Base-by-base conservation (phyloP, 139 green algal genomes). In the Picochlorum sp. region DNA sequence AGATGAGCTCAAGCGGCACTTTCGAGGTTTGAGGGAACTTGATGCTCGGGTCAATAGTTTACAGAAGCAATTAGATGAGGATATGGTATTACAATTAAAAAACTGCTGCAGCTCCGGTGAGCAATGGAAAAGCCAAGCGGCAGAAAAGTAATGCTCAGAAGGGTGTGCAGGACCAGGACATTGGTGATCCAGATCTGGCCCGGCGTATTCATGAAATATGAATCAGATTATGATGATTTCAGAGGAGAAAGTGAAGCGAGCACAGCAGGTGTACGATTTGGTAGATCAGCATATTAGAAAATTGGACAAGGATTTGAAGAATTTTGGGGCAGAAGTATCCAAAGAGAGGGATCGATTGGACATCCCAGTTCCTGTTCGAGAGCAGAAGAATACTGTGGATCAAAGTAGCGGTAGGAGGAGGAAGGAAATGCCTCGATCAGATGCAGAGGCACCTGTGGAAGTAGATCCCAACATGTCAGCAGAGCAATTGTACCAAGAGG, bases 191-290 rank as follows among this genome's bases (percentile, higher is more conserved):
- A 4, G 67, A 68, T 30, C 10, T 66, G 14, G 16, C 44, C 3
- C 58, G 50, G 44, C 69, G 68, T 24, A 68, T 80, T 30, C 58
- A 72, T 4, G n/a, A 38, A 70, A 69, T 34, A 76, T 67, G 65
- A 67, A 76, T n/a, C 55, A 79, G 65, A 52, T 82, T 14, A 45
- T 83, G 13, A 80, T 65, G 67, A 58, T 75, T 20, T 71, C 69
- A 16, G 77, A 83, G 32, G 77, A 83, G 45, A 83, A 82, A 61
- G 60, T 85, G 23, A 70, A 63, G 38, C 80, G 88, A 21, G 79
- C 82, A 6, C 78, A 79, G 11, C 80, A 91, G 69, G 76, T 92
- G 0, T 94, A 94, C 49, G 86, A 95, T 68, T 84, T 83, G 58
- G 81, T 95, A 6, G 86, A 95, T 67, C 72, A 78, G 32, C 81